phyloP scores from a whole-genome alignment of 768 basidiomycete species.

The Suillus discolor region DNA sequence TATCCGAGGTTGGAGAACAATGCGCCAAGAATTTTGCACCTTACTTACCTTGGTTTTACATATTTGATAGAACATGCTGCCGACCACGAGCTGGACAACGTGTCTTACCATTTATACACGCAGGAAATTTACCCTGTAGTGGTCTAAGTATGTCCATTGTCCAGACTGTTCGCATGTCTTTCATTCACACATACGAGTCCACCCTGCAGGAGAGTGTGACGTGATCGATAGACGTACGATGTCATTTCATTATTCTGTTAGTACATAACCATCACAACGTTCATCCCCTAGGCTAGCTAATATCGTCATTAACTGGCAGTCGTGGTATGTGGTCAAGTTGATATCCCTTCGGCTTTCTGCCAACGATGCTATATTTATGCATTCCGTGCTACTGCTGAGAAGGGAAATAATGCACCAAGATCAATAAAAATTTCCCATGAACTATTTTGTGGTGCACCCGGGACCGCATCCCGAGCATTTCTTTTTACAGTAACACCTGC shows the following conservation, averaged over 20 bases:
- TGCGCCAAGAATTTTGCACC: background rate
- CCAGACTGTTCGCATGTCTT: conserved; percentile 1
- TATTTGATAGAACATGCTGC: background rate
- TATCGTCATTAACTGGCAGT: background rate
- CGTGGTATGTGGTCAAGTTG: too few species aligned
- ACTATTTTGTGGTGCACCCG: background rate
- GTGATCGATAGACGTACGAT: too few species aligned
- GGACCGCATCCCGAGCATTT: background rate
- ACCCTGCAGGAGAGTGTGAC: background rate
- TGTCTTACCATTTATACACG: background rate
- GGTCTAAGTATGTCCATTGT: background rate
- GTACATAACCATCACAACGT: background rate
- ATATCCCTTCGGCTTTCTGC: too few species aligned
- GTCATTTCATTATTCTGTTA: background rate
- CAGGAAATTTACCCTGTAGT: background rate
- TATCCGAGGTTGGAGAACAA: background rate
- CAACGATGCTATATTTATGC: background rate
- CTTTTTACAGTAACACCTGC: background rate
- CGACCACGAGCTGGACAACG: background rate
- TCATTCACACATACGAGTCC: background rate
- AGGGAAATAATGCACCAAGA: background rate
- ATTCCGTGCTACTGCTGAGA: background rate
- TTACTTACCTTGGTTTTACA: conserved; percentile 5
- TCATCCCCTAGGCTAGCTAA: background rate
- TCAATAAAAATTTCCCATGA: background rate